Percentiles rank a stretch among this genome's conserved stretches.
Evolutionary conservation across 768 basidiomycete species (phyloP).

Genomic region (Trametes punicea): DNA sequence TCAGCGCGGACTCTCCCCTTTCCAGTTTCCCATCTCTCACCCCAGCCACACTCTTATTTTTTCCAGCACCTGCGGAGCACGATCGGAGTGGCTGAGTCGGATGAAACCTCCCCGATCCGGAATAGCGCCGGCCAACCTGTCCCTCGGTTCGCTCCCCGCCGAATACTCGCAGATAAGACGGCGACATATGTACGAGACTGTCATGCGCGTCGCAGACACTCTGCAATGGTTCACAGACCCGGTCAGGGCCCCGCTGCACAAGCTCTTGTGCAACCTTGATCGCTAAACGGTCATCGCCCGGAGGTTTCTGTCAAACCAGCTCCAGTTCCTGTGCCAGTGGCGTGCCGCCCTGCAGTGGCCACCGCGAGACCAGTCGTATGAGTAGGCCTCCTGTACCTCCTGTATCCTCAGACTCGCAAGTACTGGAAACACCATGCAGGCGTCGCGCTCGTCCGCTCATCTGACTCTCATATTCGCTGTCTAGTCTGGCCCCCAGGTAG

Average conservation of each 20-base stretch:
- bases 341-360: not conserved
- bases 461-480: constrained; percentile 8
- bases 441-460: constrained; percentile 1
- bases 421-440: not conserved
- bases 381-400: not conserved
- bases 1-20: constrained; percentile 1
- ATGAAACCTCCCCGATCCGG: constrained; percentile 12
- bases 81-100: constrained; percentile 8
- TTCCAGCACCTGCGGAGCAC: not conserved
- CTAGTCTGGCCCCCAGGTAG: constrained; percentile 5
- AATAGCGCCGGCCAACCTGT: not conserved
- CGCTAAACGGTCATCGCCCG: constrained; percentile 3
- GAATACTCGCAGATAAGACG: constrained; percentile 10
- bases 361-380: not conserved
- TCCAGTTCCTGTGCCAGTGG: not conserved
- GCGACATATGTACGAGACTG: not conserved
- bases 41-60: constrained; percentile 3
- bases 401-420: not conserved
- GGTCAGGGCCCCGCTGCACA: not conserved
- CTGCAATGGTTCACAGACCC: not conserved
- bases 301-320: not conserved
- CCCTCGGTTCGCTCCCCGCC: not conserved
- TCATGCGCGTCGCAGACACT: not conserved
- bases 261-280: constrained; percentile 8
- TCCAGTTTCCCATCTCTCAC: not conserved